Conservation (phyloP, 2,329 filamentous ascomycete species). For the Aphanoascus verrucosus region DNA sequence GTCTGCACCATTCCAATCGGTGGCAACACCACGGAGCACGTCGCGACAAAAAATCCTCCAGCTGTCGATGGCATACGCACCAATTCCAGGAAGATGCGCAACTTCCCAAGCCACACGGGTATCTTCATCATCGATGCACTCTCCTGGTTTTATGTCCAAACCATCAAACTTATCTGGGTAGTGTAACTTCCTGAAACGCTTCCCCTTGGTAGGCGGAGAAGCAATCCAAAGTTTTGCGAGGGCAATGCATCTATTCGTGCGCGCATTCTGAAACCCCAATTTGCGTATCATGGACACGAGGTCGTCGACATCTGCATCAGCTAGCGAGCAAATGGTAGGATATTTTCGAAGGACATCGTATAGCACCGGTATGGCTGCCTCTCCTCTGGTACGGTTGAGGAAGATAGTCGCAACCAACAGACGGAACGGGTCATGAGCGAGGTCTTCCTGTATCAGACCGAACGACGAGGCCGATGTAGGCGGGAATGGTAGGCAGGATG, state of each 20-base stretch:
- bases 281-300: slow-evolving; percentile 55
- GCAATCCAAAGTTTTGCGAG: slow-evolving; percentile 60
- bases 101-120: slow-evolving; percentile 63
- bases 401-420: slow-evolving; percentile 75
- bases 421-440: slow-evolving; percentile 64
- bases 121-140: slow-evolving; percentile 40
- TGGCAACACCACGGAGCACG: slow-evolving; percentile 53
- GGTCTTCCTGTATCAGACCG: slow-evolving; percentile 73
- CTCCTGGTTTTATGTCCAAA: slow-evolving; percentile 38
- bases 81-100: slow-evolving; percentile 65
- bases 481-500: slow-evolving; percentile 51
- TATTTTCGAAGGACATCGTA: slow-evolving; percentile 57
- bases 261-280: slow-evolving; percentile 59
- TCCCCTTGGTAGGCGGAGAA: slow-evolving; percentile 49
- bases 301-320: slow-evolving; percentile 45
- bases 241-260: slow-evolving; percentile 56
- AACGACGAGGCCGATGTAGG: slow-evolving; percentile 53
- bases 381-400: slow-evolving; percentile 68
- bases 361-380: slow-evolving; percentile 64
- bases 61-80: slow-evolving; percentile 73
- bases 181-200: slow-evolving; percentile 47
- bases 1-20: slow-evolving; percentile 54
- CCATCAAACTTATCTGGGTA: slow-evolving; percentile 45
- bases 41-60: slow-evolving; percentile 93
- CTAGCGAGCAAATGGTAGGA: slow-evolving; percentile 54